Percentiles rank a stretch among this genome's conserved stretches.
These are phyloP conservation scores for Penicillium robsamsonii DNA, from an alignment of 495 filamentous ascomycete genomes.

Conservation along the genomic window DNA sequence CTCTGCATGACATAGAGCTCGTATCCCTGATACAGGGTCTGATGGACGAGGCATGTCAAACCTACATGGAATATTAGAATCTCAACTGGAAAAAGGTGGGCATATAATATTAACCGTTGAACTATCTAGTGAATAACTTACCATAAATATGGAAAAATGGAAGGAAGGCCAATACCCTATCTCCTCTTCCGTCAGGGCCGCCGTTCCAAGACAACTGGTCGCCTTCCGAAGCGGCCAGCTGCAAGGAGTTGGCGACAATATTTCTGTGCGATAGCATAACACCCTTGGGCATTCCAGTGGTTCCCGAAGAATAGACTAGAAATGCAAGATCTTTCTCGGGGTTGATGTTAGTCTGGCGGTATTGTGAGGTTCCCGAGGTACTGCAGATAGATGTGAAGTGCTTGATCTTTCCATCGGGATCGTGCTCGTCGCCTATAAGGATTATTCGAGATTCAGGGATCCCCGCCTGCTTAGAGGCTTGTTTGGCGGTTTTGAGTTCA, in stretches of 20 bases:
- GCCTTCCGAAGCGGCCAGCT: conserved; percentile 57
- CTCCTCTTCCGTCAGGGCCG: conserved; percentile 60
- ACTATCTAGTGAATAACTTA: conserved; percentile 20
- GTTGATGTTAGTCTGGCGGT: conserved; percentile 44
- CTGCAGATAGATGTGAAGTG: conserved; percentile 74
- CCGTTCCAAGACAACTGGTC: conserved; percentile 58
- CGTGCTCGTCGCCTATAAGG: conserved; percentile 71
- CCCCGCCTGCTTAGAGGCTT: conserved; percentile 66
- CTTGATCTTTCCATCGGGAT: conserved; percentile 57
- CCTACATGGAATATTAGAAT: conserved; percentile 65
- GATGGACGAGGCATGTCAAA: conserved; percentile 60
- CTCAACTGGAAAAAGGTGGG: conserved; percentile 26
- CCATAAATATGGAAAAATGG: conserved; percentile 97
- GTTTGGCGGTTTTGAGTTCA: conserved; percentile 42
- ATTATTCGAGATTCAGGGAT: conserved; percentile 66
- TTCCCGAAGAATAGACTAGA: conserved; percentile 86
- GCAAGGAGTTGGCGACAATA: conserved; percentile 68
- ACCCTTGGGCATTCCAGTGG: conserved; percentile 88
- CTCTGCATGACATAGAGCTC: conserved; percentile 72
- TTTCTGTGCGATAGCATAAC: conserved; percentile 87
- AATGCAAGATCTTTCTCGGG: conserved; percentile 54
- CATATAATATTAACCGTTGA: no score
- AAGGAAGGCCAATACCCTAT: conserved; percentile 73
- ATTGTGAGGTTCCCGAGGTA: conserved; percentile 48
- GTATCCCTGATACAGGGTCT: conserved; percentile 62